Evolutionary conservation across 208 protist species (phyloP).

Genomic region (Trypanosoma lewisi): DNA sequence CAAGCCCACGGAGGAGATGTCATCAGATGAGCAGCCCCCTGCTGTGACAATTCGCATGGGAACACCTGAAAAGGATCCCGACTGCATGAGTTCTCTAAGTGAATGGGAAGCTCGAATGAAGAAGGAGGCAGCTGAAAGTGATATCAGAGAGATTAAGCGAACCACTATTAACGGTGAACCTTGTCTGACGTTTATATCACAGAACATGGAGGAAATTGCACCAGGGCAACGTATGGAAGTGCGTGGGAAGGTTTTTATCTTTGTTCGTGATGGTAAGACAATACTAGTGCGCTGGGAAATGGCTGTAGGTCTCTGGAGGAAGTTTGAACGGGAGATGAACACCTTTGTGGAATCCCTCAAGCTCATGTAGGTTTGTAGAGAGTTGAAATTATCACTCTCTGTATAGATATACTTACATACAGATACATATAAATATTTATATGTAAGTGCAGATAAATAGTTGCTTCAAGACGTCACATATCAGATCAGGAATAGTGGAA

Average conservation of each 20-base stretch:
- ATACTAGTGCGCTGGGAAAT: conserved; percentile 76
- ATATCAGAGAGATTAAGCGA: conserved; percentile 47
- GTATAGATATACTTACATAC: neutral
- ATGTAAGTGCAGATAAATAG: too few species aligned
- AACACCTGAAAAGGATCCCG: conserved; percentile 59
- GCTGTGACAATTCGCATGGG: conserved; percentile 73
- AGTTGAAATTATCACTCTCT: neutral
- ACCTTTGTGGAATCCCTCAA: conserved; percentile 46
- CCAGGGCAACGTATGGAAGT: conserved; percentile 61
- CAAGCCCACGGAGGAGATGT: conserved; percentile 26
- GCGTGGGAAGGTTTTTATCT: conserved; percentile 63
- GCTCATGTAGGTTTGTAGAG: conserved; percentile 6
- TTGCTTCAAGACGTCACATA: too few species aligned
- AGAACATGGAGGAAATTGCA: conserved; percentile 76
- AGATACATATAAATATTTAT: too few species aligned
- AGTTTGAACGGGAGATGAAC: conserved; percentile 66
- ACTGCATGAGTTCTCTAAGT: conserved; percentile 58
- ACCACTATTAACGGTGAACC: conserved; percentile 36
- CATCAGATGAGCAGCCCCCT: conserved; percentile 44
- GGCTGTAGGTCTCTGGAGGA: conserved; percentile 43
- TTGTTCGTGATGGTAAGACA: conserved; percentile 58
- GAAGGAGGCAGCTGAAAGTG: conserved; percentile 43
- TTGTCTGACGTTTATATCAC: conserved; percentile 69
- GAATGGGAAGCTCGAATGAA: conserved; percentile 66
- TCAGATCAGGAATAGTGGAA: too few species aligned